Percentiles rank a stretch among this genome's conserved stretches.
Evolutionary conservation across 257 asterid genomes (phyloP).

Genomic region (Solanum acaule): DNA sequence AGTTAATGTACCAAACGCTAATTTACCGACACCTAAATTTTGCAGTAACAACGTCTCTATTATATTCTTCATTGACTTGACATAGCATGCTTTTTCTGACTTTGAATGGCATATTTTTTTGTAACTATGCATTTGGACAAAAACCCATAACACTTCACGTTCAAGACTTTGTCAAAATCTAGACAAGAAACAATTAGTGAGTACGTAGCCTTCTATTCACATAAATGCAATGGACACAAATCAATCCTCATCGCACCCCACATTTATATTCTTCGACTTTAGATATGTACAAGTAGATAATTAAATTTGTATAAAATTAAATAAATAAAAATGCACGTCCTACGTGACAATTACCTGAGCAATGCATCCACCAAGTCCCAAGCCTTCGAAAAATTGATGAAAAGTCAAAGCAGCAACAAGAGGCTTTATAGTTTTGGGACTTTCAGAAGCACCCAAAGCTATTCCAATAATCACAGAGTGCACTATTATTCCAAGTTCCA

Average conservation of each 20-base stretch:
- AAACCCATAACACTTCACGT: not conserved
- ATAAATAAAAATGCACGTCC: too few species aligned
- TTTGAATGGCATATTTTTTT: not conserved
- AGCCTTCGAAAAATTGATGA: slow-evolving; percentile 8
- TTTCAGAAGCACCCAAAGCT: slow-evolving; percentile 7
- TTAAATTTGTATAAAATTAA: too few species aligned
- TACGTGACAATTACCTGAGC: not conserved
- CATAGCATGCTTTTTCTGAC: not conserved
- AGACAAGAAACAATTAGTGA: not conserved
- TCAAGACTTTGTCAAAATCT: not conserved
- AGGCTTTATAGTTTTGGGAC: not conserved
- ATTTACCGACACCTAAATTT: not conserved
- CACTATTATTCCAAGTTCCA: slow-evolving; percentile 1
- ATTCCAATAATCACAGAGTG: slow-evolving; percentile 9
- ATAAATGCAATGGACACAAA: not conserved
- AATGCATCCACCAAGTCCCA: slow-evolving; percentile 12
- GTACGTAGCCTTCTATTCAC: not conserved
- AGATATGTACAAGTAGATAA: too few species aligned
- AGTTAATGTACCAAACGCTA: not conserved
- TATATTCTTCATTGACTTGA: not conserved
- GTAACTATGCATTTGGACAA: not conserved
- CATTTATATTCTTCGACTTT: fast-evolving
- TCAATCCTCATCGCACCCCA: not conserved
- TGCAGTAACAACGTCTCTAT: not conserved
- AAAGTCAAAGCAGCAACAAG: slow-evolving; percentile 6